These are phyloP conservation scores for Urtica urens DNA, from an alignment of 306 rosid species.

Conservation along the genomic window DNA sequence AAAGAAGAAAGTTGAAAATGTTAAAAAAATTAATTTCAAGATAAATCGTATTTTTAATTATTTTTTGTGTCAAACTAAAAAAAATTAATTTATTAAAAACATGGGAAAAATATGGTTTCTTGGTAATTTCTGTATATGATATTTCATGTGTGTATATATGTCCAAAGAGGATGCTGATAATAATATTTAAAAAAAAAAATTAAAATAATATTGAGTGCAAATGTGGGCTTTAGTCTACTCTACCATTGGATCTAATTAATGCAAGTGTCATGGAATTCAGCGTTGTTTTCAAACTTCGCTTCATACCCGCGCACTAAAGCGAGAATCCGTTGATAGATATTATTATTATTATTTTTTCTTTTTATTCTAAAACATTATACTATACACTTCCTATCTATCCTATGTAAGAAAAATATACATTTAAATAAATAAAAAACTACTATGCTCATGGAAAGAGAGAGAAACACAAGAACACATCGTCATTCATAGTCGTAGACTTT, in stretches of 20 bases:
- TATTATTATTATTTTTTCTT: slow-evolving; percentile 7
- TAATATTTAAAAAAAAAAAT: slow-evolving; percentile 1
- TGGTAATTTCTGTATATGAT: not conserved
- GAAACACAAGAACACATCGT: not conserved
- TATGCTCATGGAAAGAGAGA: not conserved
- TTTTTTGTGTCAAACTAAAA: no score
- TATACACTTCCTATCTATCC: slow-evolving; percentile 7
- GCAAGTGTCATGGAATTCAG: slow-evolving; percentile 61
- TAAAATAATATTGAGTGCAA: slow-evolving; percentile 14
- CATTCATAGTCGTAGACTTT: no score
- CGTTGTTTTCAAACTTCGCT: slow-evolving; percentile 75
- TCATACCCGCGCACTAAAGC: slow-evolving; percentile 88
- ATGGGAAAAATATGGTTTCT: no score
- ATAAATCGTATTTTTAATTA: no score
- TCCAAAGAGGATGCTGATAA: not conserved
- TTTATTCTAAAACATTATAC: not conserved
- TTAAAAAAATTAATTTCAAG: no score
- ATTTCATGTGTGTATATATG: not conserved
- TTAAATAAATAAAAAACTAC: slow-evolving; percentile 11
- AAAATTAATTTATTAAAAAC: no score
- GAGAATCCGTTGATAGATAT: slow-evolving; percentile 25
- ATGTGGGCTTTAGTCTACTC: slow-evolving; percentile 29
- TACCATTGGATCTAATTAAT: slow-evolving; percentile 22
- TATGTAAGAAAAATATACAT: not conserved
- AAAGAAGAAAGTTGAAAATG: no score